phyloP scores from a whole-genome alignment of 148 eudicot genomes.

The Suaeda aralocaspica region DNA sequence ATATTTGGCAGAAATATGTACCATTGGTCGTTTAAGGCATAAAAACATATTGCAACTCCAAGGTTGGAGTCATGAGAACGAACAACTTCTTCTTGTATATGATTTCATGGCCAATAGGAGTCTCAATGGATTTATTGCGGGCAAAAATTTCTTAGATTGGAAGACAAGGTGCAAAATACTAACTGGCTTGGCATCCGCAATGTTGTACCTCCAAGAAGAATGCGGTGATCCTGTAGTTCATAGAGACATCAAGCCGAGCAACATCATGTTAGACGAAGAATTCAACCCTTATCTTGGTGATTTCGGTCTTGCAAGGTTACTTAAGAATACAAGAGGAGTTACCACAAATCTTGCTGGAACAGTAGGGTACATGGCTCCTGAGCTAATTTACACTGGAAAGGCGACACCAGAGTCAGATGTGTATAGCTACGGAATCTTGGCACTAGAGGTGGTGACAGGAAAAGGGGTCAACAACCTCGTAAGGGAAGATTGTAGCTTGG shows the following conservation, averaged over 20 bases:
- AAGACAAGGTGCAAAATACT: conserved; percentile 42
- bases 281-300: conserved; percentile 63
- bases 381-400: conserved; percentile 58
- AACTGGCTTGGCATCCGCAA: conserved; percentile 50
- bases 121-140: conserved; percentile 47
- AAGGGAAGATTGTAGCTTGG: conserved; percentile 50
- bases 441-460: conserved; percentile 49
- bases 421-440: conserved; percentile 72
- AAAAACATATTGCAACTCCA: conserved; percentile 56
- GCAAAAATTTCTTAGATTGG: conserved; percentile 37
- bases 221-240: conserved; percentile 63
- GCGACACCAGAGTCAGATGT: conserved; percentile 66
- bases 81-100: conserved; percentile 57
- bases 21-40: conserved; percentile 67
- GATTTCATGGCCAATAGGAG: conserved; percentile 74
- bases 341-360: conserved; percentile 75
- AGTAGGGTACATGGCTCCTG: conserved; percentile 72
- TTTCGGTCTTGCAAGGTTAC: conserved; percentile 62
- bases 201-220: conserved; percentile 66
- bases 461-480: conserved; percentile 47
- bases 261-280: conserved; percentile 61
- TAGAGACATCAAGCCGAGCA: conserved; percentile 71
- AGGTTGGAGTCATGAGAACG: conserved; percentile 74
- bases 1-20: conserved; percentile 64
- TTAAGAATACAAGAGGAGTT: conserved; percentile 36